These are phyloP conservation scores for Panicum hallii DNA, from an alignment of 202 grass and related monocot genomes.

Conservation along the genomic window DNA sequence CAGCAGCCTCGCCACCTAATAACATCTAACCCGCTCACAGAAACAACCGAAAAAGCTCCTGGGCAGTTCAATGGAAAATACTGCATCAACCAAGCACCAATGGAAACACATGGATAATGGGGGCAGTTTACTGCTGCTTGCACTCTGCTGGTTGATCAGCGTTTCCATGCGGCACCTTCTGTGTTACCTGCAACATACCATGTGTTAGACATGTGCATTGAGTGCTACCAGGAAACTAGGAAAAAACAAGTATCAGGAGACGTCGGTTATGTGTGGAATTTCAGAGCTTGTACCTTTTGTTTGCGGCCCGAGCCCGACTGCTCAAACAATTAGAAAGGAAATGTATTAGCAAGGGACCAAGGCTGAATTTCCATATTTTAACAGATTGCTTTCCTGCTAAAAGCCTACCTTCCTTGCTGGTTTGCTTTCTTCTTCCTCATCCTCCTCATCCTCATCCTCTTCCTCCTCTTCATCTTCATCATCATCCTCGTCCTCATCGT, in stretches of 20 bases:
- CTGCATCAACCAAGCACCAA: conserved; percentile 18
- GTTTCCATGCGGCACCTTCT: conserved; percentile 61
- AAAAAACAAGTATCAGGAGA: not conserved
- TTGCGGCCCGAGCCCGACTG: conserved; percentile 44
- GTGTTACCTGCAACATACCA: conserved; percentile 35
- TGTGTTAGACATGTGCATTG: not conserved
- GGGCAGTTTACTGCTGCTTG: conserved; percentile 85
- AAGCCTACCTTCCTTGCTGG: conserved; percentile 60
- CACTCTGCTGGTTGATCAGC: conserved; percentile 86
- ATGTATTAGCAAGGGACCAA: conserved; percentile 26
- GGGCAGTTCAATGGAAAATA: conserved; percentile 44
- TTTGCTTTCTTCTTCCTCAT: conserved; percentile 66
- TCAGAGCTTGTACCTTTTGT: conserved; percentile 45
- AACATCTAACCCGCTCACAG: conserved; percentile 3
- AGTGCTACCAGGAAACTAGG: not conserved
- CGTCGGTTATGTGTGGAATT: not conserved
- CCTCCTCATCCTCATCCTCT: conserved; percentile 51
- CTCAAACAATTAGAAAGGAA: conserved; percentile 34
- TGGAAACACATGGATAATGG: not conserved
- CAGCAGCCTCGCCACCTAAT: conserved; percentile 2
- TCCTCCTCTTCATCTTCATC: conserved; percentile 52
- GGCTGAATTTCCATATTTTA: not conserved
- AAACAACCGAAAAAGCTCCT: not conserved
- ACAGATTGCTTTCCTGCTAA: not conserved
- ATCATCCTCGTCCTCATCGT: not conserved